Percentiles rank a stretch among this genome's conserved stretches.
phyloP scores from a whole-genome alignment of 352 stramenopile genomes.

The Globisporangium cylindrosporum region DNA sequence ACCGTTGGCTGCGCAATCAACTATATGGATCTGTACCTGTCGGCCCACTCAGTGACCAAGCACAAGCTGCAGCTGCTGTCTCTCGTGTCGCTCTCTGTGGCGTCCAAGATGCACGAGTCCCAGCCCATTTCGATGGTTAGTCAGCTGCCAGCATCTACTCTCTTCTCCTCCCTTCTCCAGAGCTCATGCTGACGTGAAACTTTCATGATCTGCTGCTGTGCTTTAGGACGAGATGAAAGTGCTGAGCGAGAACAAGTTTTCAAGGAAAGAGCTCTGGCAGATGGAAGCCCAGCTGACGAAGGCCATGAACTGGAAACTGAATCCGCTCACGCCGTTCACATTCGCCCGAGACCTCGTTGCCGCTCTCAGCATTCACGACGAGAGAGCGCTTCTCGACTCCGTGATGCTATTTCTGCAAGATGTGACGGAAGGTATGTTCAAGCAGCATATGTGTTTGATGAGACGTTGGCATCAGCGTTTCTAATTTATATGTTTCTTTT shows the following conservation, averaged over 20 bases:
- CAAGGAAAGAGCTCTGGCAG: conserved; percentile 29
- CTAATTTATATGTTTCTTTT: background rate
- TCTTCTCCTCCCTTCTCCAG: background rate
- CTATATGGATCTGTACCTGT: conserved; percentile 17
- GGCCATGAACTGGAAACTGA: conserved; percentile 33
- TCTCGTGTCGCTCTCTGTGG: conserved; percentile 13
- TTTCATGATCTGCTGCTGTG: background rate
- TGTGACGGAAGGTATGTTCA: conserved; percentile 12
- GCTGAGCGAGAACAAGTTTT: conserved; percentile 47
- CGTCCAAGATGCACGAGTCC: conserved; percentile 19
- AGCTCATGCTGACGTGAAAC: background rate
- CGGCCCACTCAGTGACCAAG: conserved; percentile 15
- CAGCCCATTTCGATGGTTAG: conserved; percentile 17
- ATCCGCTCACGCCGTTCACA: conserved; percentile 34
- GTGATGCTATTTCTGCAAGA: conserved; percentile 9
- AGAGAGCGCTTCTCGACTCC: background rate
- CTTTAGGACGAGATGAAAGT: conserved; percentile 45
- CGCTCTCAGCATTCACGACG: background rate
- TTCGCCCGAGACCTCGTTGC: conserved; percentile 37
- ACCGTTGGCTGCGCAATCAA: conserved; percentile 15
- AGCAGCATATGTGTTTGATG: background rate
- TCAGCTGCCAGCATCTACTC: background rate
- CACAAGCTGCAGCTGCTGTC: conserved; percentile 15
- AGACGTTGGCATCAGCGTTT: background rate
- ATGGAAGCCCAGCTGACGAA: conserved; percentile 35